Evolutionary conservation across 768 basidiomycete genomes (phyloP).

Genomic region (Postia placenta): DNA sequence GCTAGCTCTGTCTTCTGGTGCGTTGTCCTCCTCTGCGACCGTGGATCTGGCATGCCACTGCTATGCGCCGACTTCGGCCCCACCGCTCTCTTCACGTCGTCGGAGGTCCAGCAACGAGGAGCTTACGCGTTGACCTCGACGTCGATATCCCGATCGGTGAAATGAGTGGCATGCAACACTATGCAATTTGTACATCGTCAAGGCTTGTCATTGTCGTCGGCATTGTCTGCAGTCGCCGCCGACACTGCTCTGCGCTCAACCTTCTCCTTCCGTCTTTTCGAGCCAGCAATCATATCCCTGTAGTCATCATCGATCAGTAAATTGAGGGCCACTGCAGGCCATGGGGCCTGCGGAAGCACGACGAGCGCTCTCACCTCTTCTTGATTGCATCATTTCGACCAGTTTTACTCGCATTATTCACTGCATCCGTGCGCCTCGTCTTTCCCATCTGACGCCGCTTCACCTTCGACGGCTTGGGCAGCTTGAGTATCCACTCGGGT

Average conservation of each 20-base stretch:
- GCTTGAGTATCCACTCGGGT: slow-evolving; percentile 90
- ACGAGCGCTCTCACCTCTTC: slow-evolving; percentile 44
- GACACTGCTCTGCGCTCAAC: slow-evolving; percentile 7
- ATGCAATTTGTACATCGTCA: background rate
- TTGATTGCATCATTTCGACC: slow-evolving; percentile 68
- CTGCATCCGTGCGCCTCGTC: slow-evolving; percentile 68
- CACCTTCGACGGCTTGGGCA: slow-evolving; percentile 91
- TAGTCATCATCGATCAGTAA: slow-evolving; percentile 6
- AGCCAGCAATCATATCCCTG: slow-evolving; percentile 77
- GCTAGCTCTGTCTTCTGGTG: background rate
- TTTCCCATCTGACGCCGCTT: slow-evolving; percentile 83
- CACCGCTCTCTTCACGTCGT: background rate
- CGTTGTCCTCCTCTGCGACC: background rate
- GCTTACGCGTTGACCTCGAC: background rate
- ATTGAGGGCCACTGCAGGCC: background rate
- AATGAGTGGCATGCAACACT: background rate
- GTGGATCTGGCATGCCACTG: background rate
- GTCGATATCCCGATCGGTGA: background rate
- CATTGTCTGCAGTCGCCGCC: background rate
- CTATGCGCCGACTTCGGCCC: too few relatives aligned
- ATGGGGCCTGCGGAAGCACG: background rate
- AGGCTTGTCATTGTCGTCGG: background rate
- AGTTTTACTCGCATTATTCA: slow-evolving; percentile 64
- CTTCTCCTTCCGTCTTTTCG: slow-evolving; percentile 57
- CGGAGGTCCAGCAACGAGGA: background rate